Base-by-base conservation (phyloP, 2,329 filamentous ascomycete species). In the Cordyceps tenuipes region DNA sequence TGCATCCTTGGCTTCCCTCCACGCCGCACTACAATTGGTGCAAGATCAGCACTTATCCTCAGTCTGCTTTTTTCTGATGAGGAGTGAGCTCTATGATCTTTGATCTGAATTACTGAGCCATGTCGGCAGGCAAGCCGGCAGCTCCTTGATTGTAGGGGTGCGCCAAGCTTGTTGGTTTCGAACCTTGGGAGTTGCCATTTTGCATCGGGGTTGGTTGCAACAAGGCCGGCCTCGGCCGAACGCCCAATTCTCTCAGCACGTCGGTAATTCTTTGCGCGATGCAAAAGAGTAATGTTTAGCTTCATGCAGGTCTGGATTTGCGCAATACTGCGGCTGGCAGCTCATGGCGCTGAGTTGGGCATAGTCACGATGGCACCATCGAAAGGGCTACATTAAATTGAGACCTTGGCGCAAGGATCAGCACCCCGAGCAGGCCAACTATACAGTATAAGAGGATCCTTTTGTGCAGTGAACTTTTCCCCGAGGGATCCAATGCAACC, bases 341-440 rank as follows among this genome's bases (percentile, higher is more conserved):
- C 4, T n/a, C 23, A 15, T 5, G 36, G 21, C 36, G 34, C 31
- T 41, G 19, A 23, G 34, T 53, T 12, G 21, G 36, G 36, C 21
- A 43, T 53, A 39, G 51, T 53, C 34, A 36, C 51, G 36, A 53
- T 53, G 51, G 51, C 51, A 53, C 51, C 51, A 53, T 53, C 34
- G 51, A 53, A 39, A 10, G 36, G 36, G 15, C 39, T 36, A 53
- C 36, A 53, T 53, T 53, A 43, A 53, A 53, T 36, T 53, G 51
- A 53, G 51, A 53, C 51, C 36, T 43, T 19, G 50, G 39, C 21
- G 51, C 36, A 39, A 53, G 34, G 51, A 41, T 53, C 51, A 36
- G n/a, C 50, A 43, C 51, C 29, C 29, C 39, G 19, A 29, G 36
- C 13, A 19, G 50, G 12, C 23, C 23, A 6, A 29, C 5, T 29